phyloP scores from a whole-genome alignment of 495 filamentous ascomycete species.

The Hyaloscypha variabilis region DNA sequence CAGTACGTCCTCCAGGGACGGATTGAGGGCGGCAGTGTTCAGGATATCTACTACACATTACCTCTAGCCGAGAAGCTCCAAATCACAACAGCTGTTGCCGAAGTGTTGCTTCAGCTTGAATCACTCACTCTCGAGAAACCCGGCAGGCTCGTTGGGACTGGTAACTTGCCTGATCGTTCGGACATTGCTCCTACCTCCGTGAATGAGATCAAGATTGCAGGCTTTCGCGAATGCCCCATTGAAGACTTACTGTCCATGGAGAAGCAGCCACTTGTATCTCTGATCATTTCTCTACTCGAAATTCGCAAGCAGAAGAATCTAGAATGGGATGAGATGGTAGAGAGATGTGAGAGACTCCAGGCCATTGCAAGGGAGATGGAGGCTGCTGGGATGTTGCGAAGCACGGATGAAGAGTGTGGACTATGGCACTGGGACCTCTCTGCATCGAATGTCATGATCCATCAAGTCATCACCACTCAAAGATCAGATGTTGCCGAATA shows the following conservation, averaged over 20 bases:
- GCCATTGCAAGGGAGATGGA: constrained; percentile 10
- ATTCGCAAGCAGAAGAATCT: not conserved
- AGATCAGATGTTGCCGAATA: too few relatives aligned
- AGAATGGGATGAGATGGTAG: not conserved
- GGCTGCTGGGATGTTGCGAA: not conserved
- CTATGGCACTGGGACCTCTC: constrained; percentile 24
- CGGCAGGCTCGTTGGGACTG: constrained; percentile 3
- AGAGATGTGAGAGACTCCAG: constrained; percentile 1
- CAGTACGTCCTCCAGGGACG: constrained; percentile 14
- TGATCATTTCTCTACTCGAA: not conserved
- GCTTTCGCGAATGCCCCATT: not conserved
- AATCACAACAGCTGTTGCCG: constrained; percentile 10
- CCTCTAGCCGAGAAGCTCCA: constrained; percentile 16
- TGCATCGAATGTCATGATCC: constrained; percentile 17
- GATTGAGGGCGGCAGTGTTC: not conserved
- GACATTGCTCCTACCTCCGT: not conserved
- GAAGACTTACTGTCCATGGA: not conserved
- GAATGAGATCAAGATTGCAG: not conserved
- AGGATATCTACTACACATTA: constrained; percentile 14
- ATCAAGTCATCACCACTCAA: not conserved
- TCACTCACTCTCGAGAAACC: not conserved
- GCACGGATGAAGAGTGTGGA: not conserved
- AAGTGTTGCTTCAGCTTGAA: constrained; percentile 12
- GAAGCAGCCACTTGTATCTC: not conserved
- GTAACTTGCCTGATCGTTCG: not conserved